These are phyloP conservation scores for Echeveria elegans DNA, from an alignment of 164 flowering plant species.

Conservation along the genomic window DNA sequence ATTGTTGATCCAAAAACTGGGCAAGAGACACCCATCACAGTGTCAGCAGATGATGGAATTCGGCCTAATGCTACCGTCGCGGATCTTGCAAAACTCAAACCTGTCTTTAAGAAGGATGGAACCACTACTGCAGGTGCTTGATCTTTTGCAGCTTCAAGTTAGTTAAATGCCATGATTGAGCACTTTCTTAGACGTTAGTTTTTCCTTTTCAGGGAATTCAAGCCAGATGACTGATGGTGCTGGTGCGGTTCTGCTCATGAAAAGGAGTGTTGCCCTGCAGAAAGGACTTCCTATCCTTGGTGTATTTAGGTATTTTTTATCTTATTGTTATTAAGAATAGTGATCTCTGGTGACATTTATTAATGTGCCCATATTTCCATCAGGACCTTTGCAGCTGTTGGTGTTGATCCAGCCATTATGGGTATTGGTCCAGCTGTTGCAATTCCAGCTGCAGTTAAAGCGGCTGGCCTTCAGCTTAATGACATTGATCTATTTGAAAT, in stretches of 20 bases:
- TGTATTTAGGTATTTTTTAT: constrained; percentile 39
- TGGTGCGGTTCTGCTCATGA: constrained; percentile 62
- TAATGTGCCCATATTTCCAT: background rate
- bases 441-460: constrained; percentile 59
- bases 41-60: constrained; percentile 60
- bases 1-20: constrained; percentile 57
- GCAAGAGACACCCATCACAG: constrained; percentile 33
- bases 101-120: constrained; percentile 20
- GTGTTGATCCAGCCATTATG: constrained; percentile 95
- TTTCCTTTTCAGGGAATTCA: constrained; percentile 36
- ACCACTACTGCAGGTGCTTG: constrained; percentile 54
- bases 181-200: background rate
- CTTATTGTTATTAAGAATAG: background rate
- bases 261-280: constrained; percentile 48
- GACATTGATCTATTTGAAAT: constrained; percentile 95
- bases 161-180: background rate
- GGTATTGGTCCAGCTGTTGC: constrained; percentile 82
- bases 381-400: constrained; percentile 82
- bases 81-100: constrained; percentile 53
- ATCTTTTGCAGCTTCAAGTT: background rate
- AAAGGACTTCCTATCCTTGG: constrained; percentile 72
- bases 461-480: constrained; percentile 51
- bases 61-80: constrained; percentile 37
- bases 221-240: constrained; percentile 72
- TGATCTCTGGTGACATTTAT: background rate